Percentiles rank a stretch among this genome's conserved stretches.
These are phyloP conservation scores for Arachnomyces sp. DNA, from an alignment of 2,329 filamentous ascomycete genomes.

Conservation along the genomic window DNA sequence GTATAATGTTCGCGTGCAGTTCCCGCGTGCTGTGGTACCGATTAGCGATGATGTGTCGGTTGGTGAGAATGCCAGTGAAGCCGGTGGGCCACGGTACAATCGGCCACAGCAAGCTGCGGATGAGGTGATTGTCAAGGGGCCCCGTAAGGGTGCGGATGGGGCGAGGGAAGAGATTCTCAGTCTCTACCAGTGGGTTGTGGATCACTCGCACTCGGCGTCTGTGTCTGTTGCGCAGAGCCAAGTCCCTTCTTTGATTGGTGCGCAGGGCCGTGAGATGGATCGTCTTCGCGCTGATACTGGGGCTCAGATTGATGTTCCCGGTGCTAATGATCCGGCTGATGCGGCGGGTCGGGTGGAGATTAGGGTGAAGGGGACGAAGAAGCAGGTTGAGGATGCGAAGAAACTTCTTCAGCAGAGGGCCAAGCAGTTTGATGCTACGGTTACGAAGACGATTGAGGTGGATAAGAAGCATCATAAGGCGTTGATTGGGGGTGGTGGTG, in stretches of 20 bases:
- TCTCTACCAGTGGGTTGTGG: constrained; percentile 78
- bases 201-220: constrained; percentile 71
- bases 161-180: constrained; percentile 86
- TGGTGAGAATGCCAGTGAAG: constrained; percentile 61
- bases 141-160: constrained; percentile 84
- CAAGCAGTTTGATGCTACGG: constrained; percentile 80
- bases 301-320: constrained; percentile 85
- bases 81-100: constrained; percentile 49
- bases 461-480: constrained; percentile 83
- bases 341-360: constrained; percentile 68
- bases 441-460: constrained; percentile 76
- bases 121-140: constrained; percentile 84
- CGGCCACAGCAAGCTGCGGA: constrained; percentile 69
- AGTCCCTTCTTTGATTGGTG: constrained; percentile 86
- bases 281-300: constrained; percentile 75
- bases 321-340: constrained; percentile 61
- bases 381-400: constrained; percentile 84
- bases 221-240: constrained; percentile 86
- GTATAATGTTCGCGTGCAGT: constrained; percentile 92
- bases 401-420: constrained; percentile 82
- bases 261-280: constrained; percentile 84
- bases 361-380: constrained; percentile 82
- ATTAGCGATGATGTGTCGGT: constrained; percentile 60
- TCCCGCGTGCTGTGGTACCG: constrained; percentile 54
- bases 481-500: constrained; percentile 80